These are phyloP conservation scores for Lasiodiplodia theobromae DNA, from an alignment of 2,329 filamentous ascomycete genomes.

Conservation along the genomic window DNA sequence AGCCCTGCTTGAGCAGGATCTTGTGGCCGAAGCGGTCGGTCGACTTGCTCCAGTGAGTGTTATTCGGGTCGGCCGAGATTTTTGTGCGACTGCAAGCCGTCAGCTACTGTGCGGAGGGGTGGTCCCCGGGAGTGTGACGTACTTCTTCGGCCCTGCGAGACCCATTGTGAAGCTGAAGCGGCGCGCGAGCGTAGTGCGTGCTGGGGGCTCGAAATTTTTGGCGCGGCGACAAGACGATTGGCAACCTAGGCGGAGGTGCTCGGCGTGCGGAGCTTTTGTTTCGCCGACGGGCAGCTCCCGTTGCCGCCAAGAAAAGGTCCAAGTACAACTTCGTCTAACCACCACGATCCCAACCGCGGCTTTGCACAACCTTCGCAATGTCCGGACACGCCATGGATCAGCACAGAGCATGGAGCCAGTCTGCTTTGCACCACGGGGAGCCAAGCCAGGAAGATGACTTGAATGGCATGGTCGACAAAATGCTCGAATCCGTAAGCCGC, in stretches of 20 bases:
- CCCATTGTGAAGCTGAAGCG: constrained; percentile 61
- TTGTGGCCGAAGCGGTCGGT: constrained; percentile 85
- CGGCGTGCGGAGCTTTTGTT: constrained; percentile 8
- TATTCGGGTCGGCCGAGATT: constrained; percentile 91
- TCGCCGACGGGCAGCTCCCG: neutral
- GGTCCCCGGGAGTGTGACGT: constrained; percentile 37
- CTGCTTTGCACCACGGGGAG: neutral
- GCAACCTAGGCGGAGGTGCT: constrained; percentile 1
- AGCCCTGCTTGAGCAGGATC: constrained; percentile 87
- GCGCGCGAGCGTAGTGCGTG: neutral
- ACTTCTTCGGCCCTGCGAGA: constrained; percentile 73
- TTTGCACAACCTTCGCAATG: neutral
- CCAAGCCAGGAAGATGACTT: constrained; percentile 5
- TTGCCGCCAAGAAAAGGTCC: neutral
- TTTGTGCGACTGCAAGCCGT: constrained; percentile 64
- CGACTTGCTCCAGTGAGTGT: constrained; percentile 88
- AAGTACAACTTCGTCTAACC: neutral
- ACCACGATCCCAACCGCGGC: no score
- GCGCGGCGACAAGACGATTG: neutral
- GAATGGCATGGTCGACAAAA: neutral
- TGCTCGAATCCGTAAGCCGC: constrained; percentile 16
- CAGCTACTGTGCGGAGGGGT: constrained; percentile 36
- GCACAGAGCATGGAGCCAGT: neutral
- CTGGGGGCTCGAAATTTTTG: constrained; percentile 15
- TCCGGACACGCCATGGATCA: neutral